Percentiles rank a stretch among this genome's conserved stretches.
Conservation (phyloP, 2,329 filamentous ascomycete species). For the Talaromyces sp. region DNA sequence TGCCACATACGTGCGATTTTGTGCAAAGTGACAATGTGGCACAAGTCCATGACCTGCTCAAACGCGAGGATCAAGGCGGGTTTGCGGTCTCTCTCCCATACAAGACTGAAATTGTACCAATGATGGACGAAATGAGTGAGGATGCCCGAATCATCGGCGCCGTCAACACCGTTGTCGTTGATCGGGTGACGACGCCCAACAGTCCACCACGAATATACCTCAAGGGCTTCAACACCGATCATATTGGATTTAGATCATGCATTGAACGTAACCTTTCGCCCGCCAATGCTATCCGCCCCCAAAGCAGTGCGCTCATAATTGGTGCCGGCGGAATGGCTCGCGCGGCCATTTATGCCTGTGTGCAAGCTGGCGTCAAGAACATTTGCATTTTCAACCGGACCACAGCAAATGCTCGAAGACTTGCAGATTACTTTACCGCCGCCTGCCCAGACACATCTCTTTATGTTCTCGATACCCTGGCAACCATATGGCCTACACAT, state of each 20-base stretch:
- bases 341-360: constrained; percentile 37
- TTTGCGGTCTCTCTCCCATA: constrained; percentile 69
- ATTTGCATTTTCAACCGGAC: constrained; percentile 37
- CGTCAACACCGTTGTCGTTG: constrained; percentile 70
- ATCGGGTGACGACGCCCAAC: constrained; percentile 45
- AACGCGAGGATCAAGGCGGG: constrained; percentile 65
- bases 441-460: constrained; percentile 14
- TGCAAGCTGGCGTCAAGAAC: constrained; percentile 34
- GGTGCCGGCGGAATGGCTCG: constrained; percentile 53
- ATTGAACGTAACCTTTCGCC: constrained; percentile 69
- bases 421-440: constrained; percentile 32
- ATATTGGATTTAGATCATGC: constrained; percentile 72
- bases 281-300: constrained; percentile 59
- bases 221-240: constrained; percentile 77
- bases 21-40: constrained; percentile 60
- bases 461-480: constrained; percentile 23
- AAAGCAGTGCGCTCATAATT: constrained; percentile 55
- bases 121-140: constrained; percentile 62
- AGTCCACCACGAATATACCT: constrained; percentile 61
- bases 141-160: constrained; percentile 72
- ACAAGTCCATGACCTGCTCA: constrained; percentile 60
- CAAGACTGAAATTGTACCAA: constrained; percentile 65
- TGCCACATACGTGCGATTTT: constrained; percentile 64
- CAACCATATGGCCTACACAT: constrained; percentile 28
- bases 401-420: constrained; percentile 28